Evolutionary conservation across 2,329 filamentous ascomycete species (phyloP).

Genomic region (Aspergillus brasiliensis): DNA sequence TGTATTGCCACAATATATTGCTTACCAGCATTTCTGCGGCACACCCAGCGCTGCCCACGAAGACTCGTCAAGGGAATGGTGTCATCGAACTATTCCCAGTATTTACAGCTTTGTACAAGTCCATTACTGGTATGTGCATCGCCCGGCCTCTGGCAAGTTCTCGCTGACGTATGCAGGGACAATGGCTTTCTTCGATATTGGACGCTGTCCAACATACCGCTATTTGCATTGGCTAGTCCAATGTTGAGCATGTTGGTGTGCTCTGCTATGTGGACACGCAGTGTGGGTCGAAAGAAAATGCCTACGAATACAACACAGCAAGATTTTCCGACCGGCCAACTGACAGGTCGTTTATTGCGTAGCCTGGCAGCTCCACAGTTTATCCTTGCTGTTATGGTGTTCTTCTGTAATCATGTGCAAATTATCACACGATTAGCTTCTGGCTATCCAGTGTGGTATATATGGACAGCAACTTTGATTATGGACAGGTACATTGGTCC

Average conservation of each 20-base stretch:
- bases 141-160: too few relatives aligned
- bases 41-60: not conserved
- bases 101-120: constrained; percentile 16
- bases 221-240: constrained; percentile 12
- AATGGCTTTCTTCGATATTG: constrained; percentile 15
- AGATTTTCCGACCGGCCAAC: not conserved
- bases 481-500: not conserved
- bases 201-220: constrained; percentile 10
- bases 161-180: constrained; percentile 1
- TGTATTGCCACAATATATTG: constrained; percentile 10
- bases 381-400: constrained; percentile 2
- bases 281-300: not conserved
- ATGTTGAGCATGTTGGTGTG: constrained; percentile 6
- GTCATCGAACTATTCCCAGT: constrained; percentile 1
- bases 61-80: constrained; percentile 4
- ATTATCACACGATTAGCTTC: constrained; percentile 14
- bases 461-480: constrained; percentile 4
- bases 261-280: constrained; percentile 2
- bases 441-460: constrained; percentile 14
- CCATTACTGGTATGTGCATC: constrained; percentile 12
- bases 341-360: constrained; percentile 4
- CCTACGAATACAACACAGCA: not conserved
- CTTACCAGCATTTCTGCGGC: constrained; percentile 9
- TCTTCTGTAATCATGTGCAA: constrained; percentile 13
- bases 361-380: constrained; percentile 12